phyloP scores from a whole-genome alignment of 768 basidiomycete species.

The Sporobolomyces roseus region DNA sequence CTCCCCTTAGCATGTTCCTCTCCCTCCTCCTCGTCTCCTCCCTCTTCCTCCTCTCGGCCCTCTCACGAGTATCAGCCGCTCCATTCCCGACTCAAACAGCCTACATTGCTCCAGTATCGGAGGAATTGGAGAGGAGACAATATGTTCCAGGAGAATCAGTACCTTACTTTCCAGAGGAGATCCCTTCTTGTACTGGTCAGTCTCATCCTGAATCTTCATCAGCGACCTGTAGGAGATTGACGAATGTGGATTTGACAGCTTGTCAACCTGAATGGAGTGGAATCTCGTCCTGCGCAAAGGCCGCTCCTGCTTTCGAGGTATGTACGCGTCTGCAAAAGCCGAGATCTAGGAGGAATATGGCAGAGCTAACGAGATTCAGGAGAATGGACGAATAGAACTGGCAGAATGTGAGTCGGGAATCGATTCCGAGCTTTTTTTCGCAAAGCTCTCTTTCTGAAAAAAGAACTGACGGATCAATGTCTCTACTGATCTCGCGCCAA shows the following conservation, averaged over 20 bases:
- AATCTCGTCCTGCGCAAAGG: slow-evolving; percentile 19
- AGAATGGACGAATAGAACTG: no score
- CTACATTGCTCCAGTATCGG: background rate
- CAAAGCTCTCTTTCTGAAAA: background rate
- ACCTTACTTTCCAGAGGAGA: slow-evolving; percentile 26
- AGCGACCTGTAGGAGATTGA: background rate
- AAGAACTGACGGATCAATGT: no score
- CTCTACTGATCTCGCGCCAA: no score
- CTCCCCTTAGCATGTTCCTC: background rate
- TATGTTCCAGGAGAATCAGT: slow-evolving; percentile 1
- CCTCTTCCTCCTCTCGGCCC: background rate
- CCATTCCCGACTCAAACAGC: background rate
- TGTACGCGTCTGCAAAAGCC: background rate
- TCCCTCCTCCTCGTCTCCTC: background rate
- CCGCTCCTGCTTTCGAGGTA: slow-evolving; percentile 33
- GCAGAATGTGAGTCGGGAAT: slow-evolving; percentile 3
- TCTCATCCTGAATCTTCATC: no score
- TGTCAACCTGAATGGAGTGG: slow-evolving; percentile 28
- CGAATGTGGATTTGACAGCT: background rate
- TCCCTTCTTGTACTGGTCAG: slow-evolving; percentile 14
- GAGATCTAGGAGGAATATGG: background rate
- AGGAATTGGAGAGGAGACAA: background rate
- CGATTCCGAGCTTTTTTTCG: background rate
- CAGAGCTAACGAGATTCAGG: no score
- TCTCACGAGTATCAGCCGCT: background rate